Evolutionary conservation across 1,284 basidiomycete genomes (phyloP).

Genomic region (Trichosporon faecale): DNA sequence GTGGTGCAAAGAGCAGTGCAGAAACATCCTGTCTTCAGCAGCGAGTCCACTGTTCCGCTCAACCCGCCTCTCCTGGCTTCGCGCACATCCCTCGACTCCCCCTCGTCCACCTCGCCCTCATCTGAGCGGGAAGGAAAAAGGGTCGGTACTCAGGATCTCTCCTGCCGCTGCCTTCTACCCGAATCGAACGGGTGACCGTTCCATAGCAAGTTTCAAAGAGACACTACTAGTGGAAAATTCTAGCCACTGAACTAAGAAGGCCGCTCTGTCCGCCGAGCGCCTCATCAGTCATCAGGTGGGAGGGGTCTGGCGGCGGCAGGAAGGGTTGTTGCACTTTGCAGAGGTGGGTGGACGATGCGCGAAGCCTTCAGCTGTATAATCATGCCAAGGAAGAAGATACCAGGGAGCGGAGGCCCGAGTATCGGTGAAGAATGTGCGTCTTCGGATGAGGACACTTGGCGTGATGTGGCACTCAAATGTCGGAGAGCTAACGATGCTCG

Average conservation of each 20-base stretch:
- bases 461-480: too few relatives aligned
- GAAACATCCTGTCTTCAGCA: too few relatives aligned
- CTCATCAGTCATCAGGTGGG: background rate
- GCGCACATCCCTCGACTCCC: too few relatives aligned
- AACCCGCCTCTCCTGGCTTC: background rate
- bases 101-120: background rate
- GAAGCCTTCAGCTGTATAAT: too few relatives aligned
- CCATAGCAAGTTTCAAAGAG: background rate
- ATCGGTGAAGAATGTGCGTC: too few relatives aligned
- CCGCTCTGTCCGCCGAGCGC: background rate
- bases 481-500: too few relatives aligned
- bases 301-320: background rate
- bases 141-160: background rate
- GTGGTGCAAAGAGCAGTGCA: too few relatives aligned
- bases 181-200: constrained; percentile 10
- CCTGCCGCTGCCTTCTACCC: background rate
- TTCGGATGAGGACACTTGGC: too few relatives aligned
- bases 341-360: too few relatives aligned
- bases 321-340: background rate
- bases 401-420: too few relatives aligned
- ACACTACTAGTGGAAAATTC: constrained; percentile 6
- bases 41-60: too few relatives aligned
- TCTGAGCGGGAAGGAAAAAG: background rate
- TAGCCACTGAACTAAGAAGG: constrained; percentile 5
- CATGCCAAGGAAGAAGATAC: too few relatives aligned